These are phyloP conservation scores for Tripidium arundinaceum DNA, from an alignment of 202 grass and related monocot genomes.

Conservation along the genomic window DNA sequence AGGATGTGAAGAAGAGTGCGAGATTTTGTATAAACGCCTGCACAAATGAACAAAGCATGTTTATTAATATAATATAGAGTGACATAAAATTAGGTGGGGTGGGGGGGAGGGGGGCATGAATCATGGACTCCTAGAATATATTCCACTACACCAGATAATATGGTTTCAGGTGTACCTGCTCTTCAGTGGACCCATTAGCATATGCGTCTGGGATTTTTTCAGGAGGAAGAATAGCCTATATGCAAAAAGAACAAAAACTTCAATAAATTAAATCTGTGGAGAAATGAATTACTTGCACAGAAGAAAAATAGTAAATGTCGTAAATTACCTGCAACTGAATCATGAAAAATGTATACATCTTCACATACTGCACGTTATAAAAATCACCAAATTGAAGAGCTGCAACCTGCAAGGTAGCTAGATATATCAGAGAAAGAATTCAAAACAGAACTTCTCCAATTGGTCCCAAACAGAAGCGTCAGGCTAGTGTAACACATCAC, in stretches of 20 bases:
- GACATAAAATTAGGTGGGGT: neutral
- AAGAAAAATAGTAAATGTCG: slow-evolving; percentile 1
- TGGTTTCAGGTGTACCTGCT: slow-evolving; percentile 52
- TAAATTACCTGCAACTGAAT: slow-evolving; percentile 82
- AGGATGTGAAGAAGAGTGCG: slow-evolving; percentile 92
- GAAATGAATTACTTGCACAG: slow-evolving; percentile 6
- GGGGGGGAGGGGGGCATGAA: neutral
- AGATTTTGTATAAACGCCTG: slow-evolving; percentile 99
- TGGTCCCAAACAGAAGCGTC: neutral
- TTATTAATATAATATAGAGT: neutral
- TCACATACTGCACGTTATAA: neutral
- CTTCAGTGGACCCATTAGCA: slow-evolving; percentile 94
- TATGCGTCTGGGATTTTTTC: slow-evolving; percentile 90
- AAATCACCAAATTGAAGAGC: no score
- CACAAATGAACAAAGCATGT: neutral
- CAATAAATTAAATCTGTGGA: neutral
- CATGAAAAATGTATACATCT: slow-evolving; percentile 98
- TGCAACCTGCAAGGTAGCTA: no score
- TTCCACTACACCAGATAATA: neutral
- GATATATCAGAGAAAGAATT: neutral
- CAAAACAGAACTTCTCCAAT: slow-evolving; percentile 2
- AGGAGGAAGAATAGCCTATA: slow-evolving; percentile 84
- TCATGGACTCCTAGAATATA: neutral
- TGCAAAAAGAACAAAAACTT: neutral
- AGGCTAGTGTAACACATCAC: neutral